Base-by-base conservation (phyloP, 2,329 filamentous ascomycete species). In the Cladosporium sp. region DNA sequence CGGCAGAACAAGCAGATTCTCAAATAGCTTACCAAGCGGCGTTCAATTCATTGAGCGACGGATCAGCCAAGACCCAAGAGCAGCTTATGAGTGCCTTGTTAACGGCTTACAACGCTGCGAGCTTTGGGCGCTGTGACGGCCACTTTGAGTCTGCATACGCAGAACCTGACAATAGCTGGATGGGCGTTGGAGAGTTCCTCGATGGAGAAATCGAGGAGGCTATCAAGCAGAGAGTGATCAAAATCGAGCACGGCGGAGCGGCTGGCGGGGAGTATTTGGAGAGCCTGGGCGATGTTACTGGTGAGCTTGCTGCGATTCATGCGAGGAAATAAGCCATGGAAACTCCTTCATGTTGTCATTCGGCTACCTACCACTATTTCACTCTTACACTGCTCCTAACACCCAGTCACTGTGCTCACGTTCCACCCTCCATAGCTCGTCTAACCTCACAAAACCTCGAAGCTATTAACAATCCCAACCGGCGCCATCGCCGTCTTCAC, bases 101-200 rank as follows among this genome's bases (percentile, higher is more conserved):
- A 16, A 56, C 51, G 3, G 51, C 51, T 32, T 56, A 56, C 51
- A 56, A 56, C 28, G 51, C 51, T 21, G 51, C 51, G 23, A 56
- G 28, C 28, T 56, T 56, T 21, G 51, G 51, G 2, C 6, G 11
- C 10, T 56, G 28, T 32, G 28, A 34, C 28, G 51, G 51, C 1
- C 51, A 56, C 28, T 56, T 56, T 14, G 51, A 56, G 28, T 32
- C 28, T 2, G 51, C 51, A 0, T 56, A 56, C n/a, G 28, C 18
- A 13, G 51, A 56, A 7, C 6, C 28, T n/a, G 51, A 56, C 28
- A 56, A 56, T 56, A 6, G 8, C 16, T 56, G 51, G 51, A 10
- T 56, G 25, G 28, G 51, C 6, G n/a, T 56, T 32, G 26, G 8
- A n/a, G 51, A 56, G 28, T 56, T 56, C 5, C 7, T 23, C 2